Evolutionary conservation across 2,329 filamentous ascomycete genomes (phyloP), one percentile per base, ranked within the genome.

Genomic region (Colletotrichum agaves): DNA sequence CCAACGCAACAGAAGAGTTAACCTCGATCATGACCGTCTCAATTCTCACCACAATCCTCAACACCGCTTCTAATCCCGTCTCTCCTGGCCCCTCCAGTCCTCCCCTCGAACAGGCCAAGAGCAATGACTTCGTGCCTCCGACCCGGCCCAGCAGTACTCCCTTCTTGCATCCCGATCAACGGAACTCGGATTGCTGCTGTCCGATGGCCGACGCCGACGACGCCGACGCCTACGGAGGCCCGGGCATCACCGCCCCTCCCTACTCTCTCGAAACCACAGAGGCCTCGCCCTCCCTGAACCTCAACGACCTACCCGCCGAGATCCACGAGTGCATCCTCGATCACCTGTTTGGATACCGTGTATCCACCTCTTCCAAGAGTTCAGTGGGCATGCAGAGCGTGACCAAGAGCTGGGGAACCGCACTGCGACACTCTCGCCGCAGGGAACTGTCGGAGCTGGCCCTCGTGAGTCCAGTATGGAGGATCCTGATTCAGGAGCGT

Each of bases 271-370:
- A 64, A 33, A 69, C 67, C 56, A 74, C 33, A 49, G 56, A 61
- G 19, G 47, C 50, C 39, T 59, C 61, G 19, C 59, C 49, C 50
- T 60, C 67, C 41, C 39, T 70, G 27, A 67, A 82, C 59, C 78
- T 88, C 55, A 79, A 82, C 49, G 77, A 87, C 69, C 80, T 93
- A 1, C 91, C 91, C 1, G 84, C 86, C 62, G 91, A 93, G 75
- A 91, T 93, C 12, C 90, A 92, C 74, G 90, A 92, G 73, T 87
- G 86, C 62, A 90, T 93, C 61, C 80, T 93, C 13, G 91, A 93
- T 75, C 86, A 91, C 71, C 79, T 93, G 2, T 92, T 93, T 72
- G 91, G 90, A 3, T 89, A 90, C 67, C 85, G 89, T 52, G 85
- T 89, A 44, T 90, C 90, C 0, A 82, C 89, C 5, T 83, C 87